Conservation (phyloP, 2,329 filamentous ascomycete genomes). For the Colletotrichum sp. region DNA sequence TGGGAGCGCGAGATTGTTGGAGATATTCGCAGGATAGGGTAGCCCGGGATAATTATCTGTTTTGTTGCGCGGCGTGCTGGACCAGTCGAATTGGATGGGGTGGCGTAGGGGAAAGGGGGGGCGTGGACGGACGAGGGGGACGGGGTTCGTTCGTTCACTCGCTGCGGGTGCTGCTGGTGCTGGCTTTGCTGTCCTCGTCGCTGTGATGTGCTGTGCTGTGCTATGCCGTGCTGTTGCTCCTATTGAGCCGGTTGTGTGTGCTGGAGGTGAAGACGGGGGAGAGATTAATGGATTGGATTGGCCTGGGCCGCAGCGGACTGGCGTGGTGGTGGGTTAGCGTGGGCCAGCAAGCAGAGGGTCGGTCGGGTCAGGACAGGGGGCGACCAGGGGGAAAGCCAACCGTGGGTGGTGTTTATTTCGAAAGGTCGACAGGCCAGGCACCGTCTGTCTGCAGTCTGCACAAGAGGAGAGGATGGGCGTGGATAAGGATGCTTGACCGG, state of each 20-base stretch:
- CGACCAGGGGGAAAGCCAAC: neutral
- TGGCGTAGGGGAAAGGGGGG: neutral
- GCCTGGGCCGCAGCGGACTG: neutral
- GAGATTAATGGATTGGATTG: neutral
- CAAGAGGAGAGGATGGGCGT: neutral
- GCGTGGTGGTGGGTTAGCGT: neutral
- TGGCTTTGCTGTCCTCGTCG: neutral
- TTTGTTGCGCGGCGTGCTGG: slow-evolving; percentile 9
- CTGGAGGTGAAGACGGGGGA: neutral
- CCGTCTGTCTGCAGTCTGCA: neutral
- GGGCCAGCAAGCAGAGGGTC: neutral
- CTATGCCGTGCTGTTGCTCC: neutral
- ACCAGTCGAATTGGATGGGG: neutral
- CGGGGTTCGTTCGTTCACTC: neutral
- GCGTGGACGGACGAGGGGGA: neutral
- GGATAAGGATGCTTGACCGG: neutral
- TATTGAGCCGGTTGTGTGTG: neutral
- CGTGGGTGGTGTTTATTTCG: slow-evolving; percentile 6
- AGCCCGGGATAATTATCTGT: slow-evolving; percentile 12
- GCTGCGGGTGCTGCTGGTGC: neutral
- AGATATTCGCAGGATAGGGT: slow-evolving; percentile 7
- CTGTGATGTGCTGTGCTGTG: neutral
- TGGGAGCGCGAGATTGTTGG: slow-evolving; percentile 7
- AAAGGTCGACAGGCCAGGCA: neutral
- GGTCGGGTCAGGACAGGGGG: neutral